Evolutionary conservation across 495 filamentous ascomycete species (phyloP), one percentile per base, ranked within the genome.

Genomic region (Penicillium silybi): DNA sequence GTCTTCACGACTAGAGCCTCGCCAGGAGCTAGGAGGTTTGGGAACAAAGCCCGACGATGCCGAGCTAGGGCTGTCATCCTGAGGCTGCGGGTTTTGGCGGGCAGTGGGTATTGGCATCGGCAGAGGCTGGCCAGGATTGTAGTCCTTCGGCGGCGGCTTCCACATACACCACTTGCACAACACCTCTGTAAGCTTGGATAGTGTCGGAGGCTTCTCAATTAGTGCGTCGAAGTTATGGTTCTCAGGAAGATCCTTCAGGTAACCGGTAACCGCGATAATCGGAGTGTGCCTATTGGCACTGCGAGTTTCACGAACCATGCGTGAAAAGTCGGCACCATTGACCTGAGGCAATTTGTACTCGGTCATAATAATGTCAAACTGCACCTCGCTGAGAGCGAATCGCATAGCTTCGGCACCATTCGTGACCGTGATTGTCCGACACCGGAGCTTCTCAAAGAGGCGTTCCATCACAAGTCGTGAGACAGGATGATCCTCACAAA

Each of bases 401-500:
- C 92, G 84, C 65, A 92, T 85, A 2, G 91, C 95, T 59, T 98
- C 93, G 2, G 88, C 79, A 16, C 95, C 93, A 56, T 89, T 95
- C 7, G 82, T 77, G 2, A 90, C 93, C 15, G 88, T 85, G 53
- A 98, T 95, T n/a, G 91, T 96, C 16, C 95, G 87, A 59, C 93
- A 98, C 29, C 87, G 85, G 32, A 98, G 78, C 70, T 95, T 97
- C 68, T 97, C 95, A 40, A 97, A 82, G 6, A 97, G 72, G 51
- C 92, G 89, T 63, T 97, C 93, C 93, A 97, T 96, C 19, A 98
- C 91, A 68, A 97, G 77, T 41, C 91, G 82, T 15, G 92, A 96
- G n/a, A 97, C 90, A 1, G 95, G 95, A 64, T 97, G 93, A 66
- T 97, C 95, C 71, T 98, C 93, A 67, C 93, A 97, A 46, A 98